Conservation (phyloP, 129 eudicot genomes). For the Flaveria linearis region DNA sequence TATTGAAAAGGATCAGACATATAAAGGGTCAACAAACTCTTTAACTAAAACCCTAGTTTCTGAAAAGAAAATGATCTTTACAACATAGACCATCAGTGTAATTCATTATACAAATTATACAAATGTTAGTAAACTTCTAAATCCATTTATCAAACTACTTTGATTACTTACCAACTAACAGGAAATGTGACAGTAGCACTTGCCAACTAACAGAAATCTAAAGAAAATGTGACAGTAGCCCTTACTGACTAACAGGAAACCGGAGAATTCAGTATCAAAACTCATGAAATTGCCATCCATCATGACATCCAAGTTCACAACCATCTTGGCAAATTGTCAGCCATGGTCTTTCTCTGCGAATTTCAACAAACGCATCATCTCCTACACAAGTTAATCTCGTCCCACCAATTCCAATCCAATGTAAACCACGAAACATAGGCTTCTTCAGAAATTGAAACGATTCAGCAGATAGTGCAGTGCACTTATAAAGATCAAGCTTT, state of each 20-base stretch:
- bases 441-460: constrained; percentile 37
- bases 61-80: no score
- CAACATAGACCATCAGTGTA: no score
- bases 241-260: not conserved
- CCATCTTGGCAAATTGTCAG: constrained; percentile 54
- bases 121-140: not conserved
- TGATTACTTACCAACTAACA: not conserved
- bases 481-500: constrained; percentile 53
- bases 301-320: constrained; percentile 80
- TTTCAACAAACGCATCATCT: constrained; percentile 22
- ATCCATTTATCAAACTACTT: not conserved
- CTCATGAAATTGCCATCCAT: constrained; percentile 74
- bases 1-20: no score
- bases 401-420: constrained; percentile 68
- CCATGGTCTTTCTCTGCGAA: constrained; percentile 46
- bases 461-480: constrained; percentile 42
- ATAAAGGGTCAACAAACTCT: no score
- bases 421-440: constrained; percentile 56
- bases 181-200: no score
- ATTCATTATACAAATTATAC: no score
- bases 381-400: constrained; percentile 37
- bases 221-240: not conserved
- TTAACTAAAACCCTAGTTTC: no score
- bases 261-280: constrained; percentile 4
- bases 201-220: no score